Evolutionary conservation across 2,329 filamentous ascomycete species (phyloP).

Genomic region (Mycocentrospora acerina): DNA sequence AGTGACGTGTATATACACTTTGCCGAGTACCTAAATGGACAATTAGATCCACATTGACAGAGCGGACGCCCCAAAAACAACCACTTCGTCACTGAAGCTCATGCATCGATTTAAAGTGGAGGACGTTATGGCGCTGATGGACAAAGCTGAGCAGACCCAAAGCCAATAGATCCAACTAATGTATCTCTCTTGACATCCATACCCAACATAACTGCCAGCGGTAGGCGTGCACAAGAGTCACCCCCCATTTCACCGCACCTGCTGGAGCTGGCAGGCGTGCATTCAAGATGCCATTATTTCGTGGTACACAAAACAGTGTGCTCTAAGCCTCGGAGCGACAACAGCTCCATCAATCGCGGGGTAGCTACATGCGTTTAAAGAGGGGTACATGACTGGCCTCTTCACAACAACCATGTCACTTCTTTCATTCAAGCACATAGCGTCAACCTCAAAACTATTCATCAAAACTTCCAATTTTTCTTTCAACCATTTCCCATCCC

Average conservation of each 20-base stretch:
- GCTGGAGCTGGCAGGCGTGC: neutral
- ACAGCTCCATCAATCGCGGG: neutral
- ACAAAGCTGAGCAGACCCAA: constrained; percentile 48
- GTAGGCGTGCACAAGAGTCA: neutral
- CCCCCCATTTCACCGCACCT: too few relatives aligned
- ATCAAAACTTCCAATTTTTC: neutral
- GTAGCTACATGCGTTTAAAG: too few relatives aligned
- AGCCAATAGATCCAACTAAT: too few relatives aligned
- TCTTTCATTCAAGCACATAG: neutral
- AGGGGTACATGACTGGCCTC: too few relatives aligned
- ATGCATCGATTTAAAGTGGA: constrained; percentile 75
- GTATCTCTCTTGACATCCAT: neutral
- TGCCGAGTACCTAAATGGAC: constrained; percentile 24
- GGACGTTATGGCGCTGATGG: constrained; percentile 69
- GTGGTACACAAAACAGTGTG: too few relatives aligned
- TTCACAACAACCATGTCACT: too few relatives aligned
- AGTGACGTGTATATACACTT: constrained; percentile 2
- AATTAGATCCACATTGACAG: constrained; percentile 64
- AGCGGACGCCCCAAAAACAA: constrained; percentile 48
- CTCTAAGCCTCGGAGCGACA: neutral
- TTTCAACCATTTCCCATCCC: neutral
- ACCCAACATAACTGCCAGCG: neutral
- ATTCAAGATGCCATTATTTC: too few relatives aligned
- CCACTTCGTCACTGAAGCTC: constrained; percentile 64
- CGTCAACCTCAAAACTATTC: neutral